Evolutionary conservation across 352 stramenopile genomes (phyloP), one percentile per base, ranked within the genome.

Genomic region (Pythium brassicae): DNA sequence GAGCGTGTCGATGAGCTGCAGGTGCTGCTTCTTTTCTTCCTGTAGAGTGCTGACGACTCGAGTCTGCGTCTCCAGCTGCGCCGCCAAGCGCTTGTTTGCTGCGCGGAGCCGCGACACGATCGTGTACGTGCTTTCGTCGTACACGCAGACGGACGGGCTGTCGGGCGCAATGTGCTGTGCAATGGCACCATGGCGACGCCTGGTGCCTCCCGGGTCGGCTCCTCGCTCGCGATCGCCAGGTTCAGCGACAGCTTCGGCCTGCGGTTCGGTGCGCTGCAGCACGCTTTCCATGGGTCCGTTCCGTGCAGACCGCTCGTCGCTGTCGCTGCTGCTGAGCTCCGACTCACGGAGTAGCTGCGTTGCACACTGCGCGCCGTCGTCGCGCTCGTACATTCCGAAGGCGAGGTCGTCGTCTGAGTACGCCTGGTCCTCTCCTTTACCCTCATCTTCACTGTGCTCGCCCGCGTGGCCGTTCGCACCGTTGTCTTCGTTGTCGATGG

Each of bases 81-180:
- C 50, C 4, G 55, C 58, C 1, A 89, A 54, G 2, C 66, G 66
- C 35, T 79, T 84, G 59, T 86, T 89, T 8, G 71, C 47, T 22
- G 66, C 57, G 1, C 74, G 74, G 12, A 89, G 61, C 22, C 65
- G 71, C 1, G 72, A 73, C 14, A 86, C 71, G 23, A 86, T 68
- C 17, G 55, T 65, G 56, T 86, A 86, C 25, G 78, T 89, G 20
- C 70, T 65, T 2, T 81, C 72, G 20, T 87, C 78, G 43, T 87
- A 89, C 14, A 61, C 37, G 22, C 50, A 54, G 50, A 11, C 2
- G 32, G 4, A 47, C 10, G 29, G 14, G 4, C 20, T 5, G 32
- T 7, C 2, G 29, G 12, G 23, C 26, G 45, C 45, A 4, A 12
- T 0, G 42, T 23, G 23, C 8, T 6, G 32, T 14, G 32, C 32